Evolutionary conservation across 2,329 filamentous ascomycete genomes (phyloP), one percentile per base, ranked within the genome.

Genomic region (Penicillium sp.): DNA sequence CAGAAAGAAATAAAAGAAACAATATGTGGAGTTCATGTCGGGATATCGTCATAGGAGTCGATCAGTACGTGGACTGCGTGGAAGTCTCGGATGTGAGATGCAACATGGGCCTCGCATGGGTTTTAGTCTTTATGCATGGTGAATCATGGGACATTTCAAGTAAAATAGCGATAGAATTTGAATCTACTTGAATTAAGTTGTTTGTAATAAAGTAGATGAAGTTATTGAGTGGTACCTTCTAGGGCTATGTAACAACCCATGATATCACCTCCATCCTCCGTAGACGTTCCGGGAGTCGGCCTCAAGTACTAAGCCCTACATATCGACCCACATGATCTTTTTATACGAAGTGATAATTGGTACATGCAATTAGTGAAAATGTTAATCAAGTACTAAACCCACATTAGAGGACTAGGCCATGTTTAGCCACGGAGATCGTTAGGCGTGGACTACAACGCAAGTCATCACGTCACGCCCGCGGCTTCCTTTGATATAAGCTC

Each of bases 391-490:
- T 19, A 28, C 37, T 42, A 42, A 42, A 13, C 35, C 35, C 29
- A 46, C 35, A 21, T 41, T 33, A 17, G 45, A 47, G n/a, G 10
- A 17, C 17, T 26, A 22, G 26, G 9, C 22, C 26, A n/a, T 15
- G 9, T 28, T 10, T 21, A 39, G n/a, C n/a, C 28, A 24, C 31
- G 40, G 12, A 19, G 42, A 22, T 31, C 45, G 21, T 26, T 31
- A 34, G 45, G 26, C 32, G 24, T 39, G 33, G 43, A 33, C 38
- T 51, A 19, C 9, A 13, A 50, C 50, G 53, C 53, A 57, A 57
- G 57, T 56, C 53, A 42, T 58, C 54, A 59, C 56, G 57, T 59
- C 57, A 57, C 53, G 35, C 41, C 45, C 38, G 54, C 31, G 9
- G 31, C 41, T 43, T 34, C 42, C 47, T 32, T 32, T 29, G 33